Evolutionary conservation across 495 filamentous ascomycete species (phyloP).

Genomic region (Collariella sp.): DNA sequence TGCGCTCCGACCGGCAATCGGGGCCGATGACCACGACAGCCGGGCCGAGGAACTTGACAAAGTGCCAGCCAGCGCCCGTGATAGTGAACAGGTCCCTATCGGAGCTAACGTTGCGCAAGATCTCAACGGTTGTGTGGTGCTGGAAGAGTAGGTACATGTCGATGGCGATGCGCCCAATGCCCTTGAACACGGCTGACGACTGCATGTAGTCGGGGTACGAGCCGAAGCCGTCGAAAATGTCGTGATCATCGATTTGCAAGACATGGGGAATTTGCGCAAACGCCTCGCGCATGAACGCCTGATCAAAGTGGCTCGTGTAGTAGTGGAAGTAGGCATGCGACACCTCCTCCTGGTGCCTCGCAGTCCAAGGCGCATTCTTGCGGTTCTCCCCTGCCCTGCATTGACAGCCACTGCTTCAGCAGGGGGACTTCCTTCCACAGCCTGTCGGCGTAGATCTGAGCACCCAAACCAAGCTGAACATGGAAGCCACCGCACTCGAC

Average conservation of each 20-base stretch:
- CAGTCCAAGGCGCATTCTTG: constrained; percentile 84
- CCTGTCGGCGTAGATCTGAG: constrained; percentile 92
- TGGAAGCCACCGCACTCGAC: constrained; percentile 94
- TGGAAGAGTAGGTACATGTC: constrained; percentile 99
- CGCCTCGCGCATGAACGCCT: constrained; percentile 83
- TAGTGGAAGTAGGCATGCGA: constrained; percentile 97
- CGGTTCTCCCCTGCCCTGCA: constrained; percentile 85
- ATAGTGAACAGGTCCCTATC: constrained; percentile 94
- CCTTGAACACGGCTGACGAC: constrained; percentile 92
- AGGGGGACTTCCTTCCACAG: constrained; percentile 93
- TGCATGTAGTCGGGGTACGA: constrained; percentile 99
- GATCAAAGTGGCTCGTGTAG: constrained; percentile 95
- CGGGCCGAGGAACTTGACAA: constrained; percentile 91
- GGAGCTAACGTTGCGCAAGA: constrained; percentile 74
- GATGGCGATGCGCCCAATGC: constrained; percentile 92
- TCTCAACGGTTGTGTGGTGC: constrained; percentile 91
- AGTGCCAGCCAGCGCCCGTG: constrained; percentile 95
- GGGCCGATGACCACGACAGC: constrained; percentile 82
- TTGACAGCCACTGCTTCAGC: constrained; percentile 86
- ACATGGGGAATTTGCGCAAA: constrained; percentile 97
- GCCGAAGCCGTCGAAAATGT: constrained; percentile 99
- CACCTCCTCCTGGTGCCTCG: constrained; percentile 88
- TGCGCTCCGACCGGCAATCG: constrained; percentile 86
- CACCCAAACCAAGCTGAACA: constrained; percentile 80
- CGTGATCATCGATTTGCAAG: constrained; percentile 89